Evolutionary conservation across 352 stramenopile species (phyloP), one percentile per base, ranked within the genome.

Genomic region (Globisporangium takayamanum): DNA sequence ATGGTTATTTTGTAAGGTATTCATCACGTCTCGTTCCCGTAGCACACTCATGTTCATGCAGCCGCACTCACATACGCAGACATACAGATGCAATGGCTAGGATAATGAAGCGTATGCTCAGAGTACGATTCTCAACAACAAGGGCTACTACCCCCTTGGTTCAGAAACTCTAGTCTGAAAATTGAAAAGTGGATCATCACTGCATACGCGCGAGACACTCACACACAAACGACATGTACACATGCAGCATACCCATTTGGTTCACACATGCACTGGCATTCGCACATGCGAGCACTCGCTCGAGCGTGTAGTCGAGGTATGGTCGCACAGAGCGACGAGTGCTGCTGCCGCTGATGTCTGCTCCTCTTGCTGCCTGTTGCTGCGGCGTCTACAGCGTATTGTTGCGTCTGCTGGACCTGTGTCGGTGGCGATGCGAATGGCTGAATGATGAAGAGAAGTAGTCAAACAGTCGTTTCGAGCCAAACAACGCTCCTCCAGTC

Each of bases 161-260:
- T 93, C 80, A 91, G 83, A 91, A 93, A 93, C 83, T 93, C 80
- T 93, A 93, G 81, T 93, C 80, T 93, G 83, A 93, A 90, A 91
- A 80, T 84, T 55, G 73, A 80, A 88, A 73, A 70, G 56, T 73
- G 59, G 69, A 80, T 93, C 83, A 76, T 93, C 83, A 91, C 73
- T 72, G 80, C 79, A 89, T 80, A 81, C 65, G 39, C 11, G 10
- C 8, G 5, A 42, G 39, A 41, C 14, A 49, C 25, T 20, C 30
- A 61, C n/a, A 63, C 49, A 53, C 5, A 47, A 14, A 60, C 20
- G 39, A 63, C 37, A 60, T 39, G 26, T 14, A 57, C 2, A 52
- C 11, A 36, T 12, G 44, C 44, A 46, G 25, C 55, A 61, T 11
- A 37, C 5, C 37, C 42, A 41, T 5, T 0, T 30, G 16, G 37